These are phyloP conservation scores for Lichtheimia hyalospora DNA, from an alignment of 371 early-diverging fungal genomes.

Conservation along the genomic window DNA sequence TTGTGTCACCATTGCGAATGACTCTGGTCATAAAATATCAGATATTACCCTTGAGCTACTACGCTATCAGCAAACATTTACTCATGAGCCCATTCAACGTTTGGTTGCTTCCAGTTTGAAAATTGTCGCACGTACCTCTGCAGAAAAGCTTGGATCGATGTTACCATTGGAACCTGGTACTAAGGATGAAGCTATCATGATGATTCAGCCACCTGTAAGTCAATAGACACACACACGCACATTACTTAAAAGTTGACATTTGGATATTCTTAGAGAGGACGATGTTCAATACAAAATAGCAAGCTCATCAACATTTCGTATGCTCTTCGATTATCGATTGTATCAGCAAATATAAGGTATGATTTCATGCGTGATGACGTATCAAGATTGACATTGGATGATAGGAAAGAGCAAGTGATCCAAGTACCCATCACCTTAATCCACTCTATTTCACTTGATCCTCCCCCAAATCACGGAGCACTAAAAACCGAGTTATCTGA, in stretches of 20 bases:
- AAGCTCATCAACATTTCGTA: constrained; percentile 26
- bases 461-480: constrained; percentile 20
- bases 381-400: no score
- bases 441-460: constrained; percentile 36
- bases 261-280: not conserved
- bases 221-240: no score
- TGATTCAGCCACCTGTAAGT: constrained; percentile 29
- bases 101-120: constrained; percentile 16
- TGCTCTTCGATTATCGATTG: constrained; percentile 18
- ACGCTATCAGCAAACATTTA: constrained; percentile 22
- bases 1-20: constrained; percentile 16
- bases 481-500: not conserved
- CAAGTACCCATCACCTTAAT: constrained; percentile 30
- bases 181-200: constrained; percentile 19
- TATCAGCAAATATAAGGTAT: constrained; percentile 18
- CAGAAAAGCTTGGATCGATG: constrained; percentile 29
- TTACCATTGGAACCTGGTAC: constrained; percentile 16
- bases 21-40: constrained; percentile 5
- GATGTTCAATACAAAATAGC: constrained; percentile 19
- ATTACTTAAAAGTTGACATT: no score
- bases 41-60: constrained; percentile 28
- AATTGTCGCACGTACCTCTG: constrained; percentile 3
- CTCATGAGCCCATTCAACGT: constrained; percentile 4
- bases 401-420: constrained; percentile 18
- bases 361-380: no score